phyloP scores from a whole-genome alignment of 1,284 basidiomycete genomes.

The Boletus chippewaensis region DNA sequence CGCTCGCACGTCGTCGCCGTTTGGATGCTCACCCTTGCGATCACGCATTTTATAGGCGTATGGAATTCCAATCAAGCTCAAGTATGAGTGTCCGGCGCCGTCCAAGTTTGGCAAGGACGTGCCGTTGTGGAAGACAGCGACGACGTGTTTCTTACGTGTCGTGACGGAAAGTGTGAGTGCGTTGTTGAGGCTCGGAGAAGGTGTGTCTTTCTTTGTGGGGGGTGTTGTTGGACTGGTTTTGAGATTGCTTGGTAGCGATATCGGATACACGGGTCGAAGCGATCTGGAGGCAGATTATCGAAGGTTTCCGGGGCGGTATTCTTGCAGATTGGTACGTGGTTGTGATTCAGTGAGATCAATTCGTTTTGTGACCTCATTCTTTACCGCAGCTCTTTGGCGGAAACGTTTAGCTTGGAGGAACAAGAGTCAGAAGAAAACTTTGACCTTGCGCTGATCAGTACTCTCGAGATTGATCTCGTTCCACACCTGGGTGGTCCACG shows the following conservation, averaged over 20 bases:
- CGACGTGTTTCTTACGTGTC: conserved; percentile 60
- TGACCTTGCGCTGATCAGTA: conserved; percentile 74
- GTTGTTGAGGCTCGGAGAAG: conserved; percentile 42
- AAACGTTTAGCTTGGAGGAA: conserved; percentile 51
- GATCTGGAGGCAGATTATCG: conserved; percentile 83
- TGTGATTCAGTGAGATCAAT: background rate
- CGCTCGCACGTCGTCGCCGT: conserved; percentile 7
- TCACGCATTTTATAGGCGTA: conserved; percentile 57
- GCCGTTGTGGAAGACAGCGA: conserved; percentile 91
- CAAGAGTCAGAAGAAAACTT: conserved; percentile 84
- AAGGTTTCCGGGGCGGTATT: conserved; percentile 76
- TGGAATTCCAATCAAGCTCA: conserved; percentile 86
- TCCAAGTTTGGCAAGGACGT: conserved; percentile 78
- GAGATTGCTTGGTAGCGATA: conserved; percentile 39
- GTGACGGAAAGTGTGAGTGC: conserved; percentile 57
- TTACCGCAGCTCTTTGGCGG: conserved; percentile 42
- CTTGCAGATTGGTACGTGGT: conserved; percentile 73
- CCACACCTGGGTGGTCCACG: conserved; percentile 65
- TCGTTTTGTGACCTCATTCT: background rate
- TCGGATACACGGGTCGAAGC: conserved; percentile 58
- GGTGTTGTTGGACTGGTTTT: background rate
- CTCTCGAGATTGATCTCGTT: conserved; percentile 73
- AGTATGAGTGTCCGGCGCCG: conserved; percentile 87
- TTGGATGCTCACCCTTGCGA: background rate
- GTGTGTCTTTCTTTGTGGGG: conserved; percentile 29